Evolutionary conservation across 1,139 yeast species (phyloP).

Genomic region (Kodamaea derodonti): DNA sequence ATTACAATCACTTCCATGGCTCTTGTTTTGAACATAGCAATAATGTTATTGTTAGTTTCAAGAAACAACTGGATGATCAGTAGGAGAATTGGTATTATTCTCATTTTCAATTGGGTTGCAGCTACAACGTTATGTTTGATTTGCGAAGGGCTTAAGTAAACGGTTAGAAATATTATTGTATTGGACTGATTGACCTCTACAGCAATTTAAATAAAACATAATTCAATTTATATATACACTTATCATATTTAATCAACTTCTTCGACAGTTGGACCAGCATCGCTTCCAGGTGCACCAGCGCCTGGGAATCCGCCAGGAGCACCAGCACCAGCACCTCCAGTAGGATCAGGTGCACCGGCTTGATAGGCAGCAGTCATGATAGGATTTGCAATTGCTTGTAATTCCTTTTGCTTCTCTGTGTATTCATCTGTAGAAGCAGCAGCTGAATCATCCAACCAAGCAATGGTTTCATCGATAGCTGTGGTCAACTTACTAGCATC

Average conservation of each 20-base stretch:
- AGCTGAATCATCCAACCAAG: slow-evolving; percentile 50
- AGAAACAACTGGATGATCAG: slow-evolving; percentile 65
- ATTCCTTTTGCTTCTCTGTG: slow-evolving; percentile 61
- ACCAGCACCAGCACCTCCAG: slow-evolving; percentile 35
- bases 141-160: slow-evolving; percentile 7
- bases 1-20: slow-evolving; percentile 17
- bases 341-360: slow-evolving; percentile 35
- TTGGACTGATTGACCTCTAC: too few species aligned
- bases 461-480: slow-evolving; percentile 41
- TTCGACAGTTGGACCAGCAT: slow-evolving; percentile 63
- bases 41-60: slow-evolving; percentile 56
- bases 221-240: neutral
- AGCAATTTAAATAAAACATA: neutral
- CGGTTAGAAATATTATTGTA: too few species aligned
- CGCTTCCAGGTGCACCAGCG: slow-evolving; percentile 27
- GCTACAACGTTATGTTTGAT: slow-evolving; percentile 42
- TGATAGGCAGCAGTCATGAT: slow-evolving; percentile 62
- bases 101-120: slow-evolving; percentile 54
- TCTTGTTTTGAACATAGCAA: slow-evolving; percentile 44
- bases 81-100: slow-evolving; percentile 34
- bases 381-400: slow-evolving; percentile 63
- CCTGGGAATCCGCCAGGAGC: slow-evolving; percentile 31
- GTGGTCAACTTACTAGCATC: slow-evolving; percentile 43
- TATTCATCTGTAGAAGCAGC: slow-evolving; percentile 53
- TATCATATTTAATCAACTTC: slow-evolving; percentile 52